A percentile compares a stretch with the other conserved stretches of the same genome.
These are phyloP conservation scores for Psophocarpus tetragonolobus DNA, from an alignment of 306 rosid species.

Conservation along the genomic window DNA sequence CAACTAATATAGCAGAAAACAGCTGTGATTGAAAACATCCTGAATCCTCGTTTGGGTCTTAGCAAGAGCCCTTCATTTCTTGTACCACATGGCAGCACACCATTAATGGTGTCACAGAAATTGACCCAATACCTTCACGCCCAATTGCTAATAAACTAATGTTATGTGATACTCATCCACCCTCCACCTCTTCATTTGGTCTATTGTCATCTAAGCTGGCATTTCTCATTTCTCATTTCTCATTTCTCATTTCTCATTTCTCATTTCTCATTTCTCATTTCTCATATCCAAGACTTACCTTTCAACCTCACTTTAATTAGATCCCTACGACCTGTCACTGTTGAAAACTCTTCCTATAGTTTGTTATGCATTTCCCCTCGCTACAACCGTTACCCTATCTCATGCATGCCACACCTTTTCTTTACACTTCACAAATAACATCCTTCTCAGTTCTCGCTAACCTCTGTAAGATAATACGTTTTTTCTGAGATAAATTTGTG, in stretches of 20 bases:
- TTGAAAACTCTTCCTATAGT: neutral
- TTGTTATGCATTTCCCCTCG: neutral
- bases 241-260: too few species aligned
- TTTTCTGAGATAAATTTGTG: too few species aligned
- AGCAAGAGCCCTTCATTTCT: conserved; percentile 5
- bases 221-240: neutral
- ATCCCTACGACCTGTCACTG: neutral
- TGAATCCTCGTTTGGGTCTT: neutral
- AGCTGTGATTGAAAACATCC: conserved; percentile 5
- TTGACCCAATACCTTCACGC: conserved; percentile 5
- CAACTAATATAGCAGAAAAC: neutral
- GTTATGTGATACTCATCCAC: neutral
- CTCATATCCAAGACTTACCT: neutral
- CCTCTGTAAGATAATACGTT: too few species aligned
- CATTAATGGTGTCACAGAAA: neutral
- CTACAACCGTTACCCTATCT: neutral
- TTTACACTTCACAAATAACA: too few species aligned
- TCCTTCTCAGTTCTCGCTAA: too few species aligned
- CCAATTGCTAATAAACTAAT: neutral
- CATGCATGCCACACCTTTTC: neutral
- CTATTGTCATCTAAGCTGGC: neutral
- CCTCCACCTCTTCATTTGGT: conserved; percentile 10
- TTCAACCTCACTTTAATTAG: neutral
- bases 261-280: neutral
- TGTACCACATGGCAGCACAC: neutral